These are phyloP conservation scores for Eleusine indica DNA, from an alignment of 176 grass and related monocot species.

Conservation along the genomic window DNA sequence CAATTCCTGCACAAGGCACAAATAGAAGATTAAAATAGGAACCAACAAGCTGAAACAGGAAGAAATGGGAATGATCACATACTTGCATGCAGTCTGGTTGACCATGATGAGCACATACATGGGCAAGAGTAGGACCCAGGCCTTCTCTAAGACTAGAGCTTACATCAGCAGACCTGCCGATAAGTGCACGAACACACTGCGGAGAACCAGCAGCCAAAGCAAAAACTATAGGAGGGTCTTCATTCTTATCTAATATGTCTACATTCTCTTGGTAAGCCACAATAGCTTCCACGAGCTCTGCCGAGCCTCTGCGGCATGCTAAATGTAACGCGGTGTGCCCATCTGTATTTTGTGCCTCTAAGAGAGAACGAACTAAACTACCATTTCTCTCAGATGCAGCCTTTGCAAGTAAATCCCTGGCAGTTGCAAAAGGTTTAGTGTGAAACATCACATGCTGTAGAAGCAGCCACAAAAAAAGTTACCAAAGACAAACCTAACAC, in stretches of 20 bases:
- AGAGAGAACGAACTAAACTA: slow-evolving; percentile 67
- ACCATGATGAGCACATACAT: slow-evolving; percentile 97
- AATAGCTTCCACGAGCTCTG: slow-evolving; percentile 86
- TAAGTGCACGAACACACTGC: slow-evolving; percentile 80
- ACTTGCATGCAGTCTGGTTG: slow-evolving; percentile 97
- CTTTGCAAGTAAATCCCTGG: slow-evolving; percentile 83
- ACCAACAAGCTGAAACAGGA: slow-evolving; percentile 23
- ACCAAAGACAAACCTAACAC: slow-evolving; percentile 62
- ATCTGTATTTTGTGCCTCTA: slow-evolving; percentile 89
- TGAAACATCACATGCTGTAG: slow-evolving; percentile 19
- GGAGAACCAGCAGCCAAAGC: slow-evolving; percentile 94
- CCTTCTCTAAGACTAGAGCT: slow-evolving; percentile 79
- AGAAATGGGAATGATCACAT: slow-evolving; percentile 29
- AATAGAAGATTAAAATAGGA: slow-evolving; percentile 37
- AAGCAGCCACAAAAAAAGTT: slow-evolving; percentile 23
- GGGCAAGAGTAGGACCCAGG: slow-evolving; percentile 80
- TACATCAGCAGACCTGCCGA: slow-evolving; percentile 75
- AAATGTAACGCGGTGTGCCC: slow-evolving; percentile 92
- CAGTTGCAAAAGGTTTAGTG: slow-evolving; percentile 34
- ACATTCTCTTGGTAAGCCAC: slow-evolving; percentile 91
- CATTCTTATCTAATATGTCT: slow-evolving; percentile 90
- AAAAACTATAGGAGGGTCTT: slow-evolving; percentile 89
- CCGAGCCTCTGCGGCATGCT: slow-evolving; percentile 84
- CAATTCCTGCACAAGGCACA: slow-evolving; percentile 69
- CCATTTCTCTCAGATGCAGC: slow-evolving; percentile 64